phyloP scores from a whole-genome alignment of 192 early-diverging fungal species.

The Gaertneriomyces semiglobifer region DNA sequence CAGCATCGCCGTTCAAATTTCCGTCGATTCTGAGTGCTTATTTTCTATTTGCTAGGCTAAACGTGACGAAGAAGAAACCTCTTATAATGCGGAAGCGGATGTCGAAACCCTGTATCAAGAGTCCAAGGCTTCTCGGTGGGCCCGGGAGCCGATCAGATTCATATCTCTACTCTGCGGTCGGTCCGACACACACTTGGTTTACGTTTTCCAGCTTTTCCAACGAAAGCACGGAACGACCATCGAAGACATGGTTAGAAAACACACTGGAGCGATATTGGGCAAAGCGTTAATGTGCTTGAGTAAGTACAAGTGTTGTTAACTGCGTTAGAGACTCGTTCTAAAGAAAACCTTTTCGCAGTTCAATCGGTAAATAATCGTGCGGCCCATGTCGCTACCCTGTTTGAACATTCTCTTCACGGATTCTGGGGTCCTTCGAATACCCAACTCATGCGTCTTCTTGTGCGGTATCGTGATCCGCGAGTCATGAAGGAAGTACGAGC shows the following conservation, averaged over 20 bases:
- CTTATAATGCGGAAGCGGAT: slow-evolving; percentile 13
- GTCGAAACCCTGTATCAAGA: slow-evolving; percentile 19
- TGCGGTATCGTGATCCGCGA: slow-evolving; percentile 31
- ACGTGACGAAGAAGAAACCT: slow-evolving; percentile 16
- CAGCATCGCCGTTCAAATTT: neutral
- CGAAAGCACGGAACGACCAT: slow-evolving; percentile 21
- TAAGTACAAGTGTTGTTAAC: neutral
- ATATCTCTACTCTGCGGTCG: slow-evolving; percentile 13
- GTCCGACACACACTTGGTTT: slow-evolving; percentile 14
- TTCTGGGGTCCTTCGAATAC: slow-evolving; percentile 32
- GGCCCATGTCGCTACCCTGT: slow-evolving; percentile 34
- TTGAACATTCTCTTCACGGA: slow-evolving; percentile 44
- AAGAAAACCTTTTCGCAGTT: slow-evolving; percentile 16
- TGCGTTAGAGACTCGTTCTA: neutral
- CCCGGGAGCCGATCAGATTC: slow-evolving; percentile 3
- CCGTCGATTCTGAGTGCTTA: neutral
- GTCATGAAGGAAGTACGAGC: slow-evolving; percentile 32
- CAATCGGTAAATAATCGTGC: slow-evolving; percentile 28
- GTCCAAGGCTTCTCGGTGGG: slow-evolving; percentile 11
- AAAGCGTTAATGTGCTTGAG: slow-evolving; percentile 10
- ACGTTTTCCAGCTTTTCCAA: slow-evolving; percentile 16
- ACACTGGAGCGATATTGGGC: slow-evolving; percentile 15
- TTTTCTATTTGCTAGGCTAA: neutral
- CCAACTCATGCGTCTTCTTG: slow-evolving; percentile 42
- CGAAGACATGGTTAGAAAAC: slow-evolving; percentile 15